Evolutionary conservation across 2,329 filamentous ascomycete genomes (phyloP).

Genomic region (Dichotomopilus funicola): DNA sequence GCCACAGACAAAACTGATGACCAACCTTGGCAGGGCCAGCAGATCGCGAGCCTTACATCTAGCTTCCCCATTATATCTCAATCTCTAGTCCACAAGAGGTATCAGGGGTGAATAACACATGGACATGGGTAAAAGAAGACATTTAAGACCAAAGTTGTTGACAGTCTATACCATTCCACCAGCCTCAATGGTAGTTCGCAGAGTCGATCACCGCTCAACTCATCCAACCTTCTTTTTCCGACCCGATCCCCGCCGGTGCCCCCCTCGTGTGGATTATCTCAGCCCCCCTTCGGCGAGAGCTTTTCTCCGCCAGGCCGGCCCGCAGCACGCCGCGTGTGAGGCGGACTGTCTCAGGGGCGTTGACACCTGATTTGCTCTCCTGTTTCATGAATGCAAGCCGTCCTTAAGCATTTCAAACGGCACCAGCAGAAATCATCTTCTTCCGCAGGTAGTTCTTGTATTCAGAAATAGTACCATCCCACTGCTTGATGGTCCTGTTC

Average conservation of each 20-base stretch:
- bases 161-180: constrained; percentile 17
- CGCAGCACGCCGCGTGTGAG: not conserved
- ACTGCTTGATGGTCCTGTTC: constrained; percentile 85
- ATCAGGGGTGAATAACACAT: no score
- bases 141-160: not conserved
- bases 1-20: no score
- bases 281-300: not conserved
- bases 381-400: constrained; percentile 3
- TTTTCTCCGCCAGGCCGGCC: not conserved
- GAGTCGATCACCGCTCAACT: constrained; percentile 3
- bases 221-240: constrained; percentile 4
- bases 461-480: constrained; percentile 82
- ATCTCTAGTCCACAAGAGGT: no score
- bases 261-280: not conserved
- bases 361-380: not conserved
- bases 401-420: constrained; percentile 56
- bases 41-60: no score
- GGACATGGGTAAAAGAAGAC: no score
- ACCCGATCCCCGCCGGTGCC: no score
- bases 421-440: constrained; percentile 91
- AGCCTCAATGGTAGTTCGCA: not conserved
- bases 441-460: constrained; percentile 99
- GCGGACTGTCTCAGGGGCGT: not conserved
- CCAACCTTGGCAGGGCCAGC: no score
- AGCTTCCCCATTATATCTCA: no score